phyloP scores from a whole-genome alignment of 2,329 filamentous ascomycete genomes.

The Stagonosporopsis tanaceti region DNA sequence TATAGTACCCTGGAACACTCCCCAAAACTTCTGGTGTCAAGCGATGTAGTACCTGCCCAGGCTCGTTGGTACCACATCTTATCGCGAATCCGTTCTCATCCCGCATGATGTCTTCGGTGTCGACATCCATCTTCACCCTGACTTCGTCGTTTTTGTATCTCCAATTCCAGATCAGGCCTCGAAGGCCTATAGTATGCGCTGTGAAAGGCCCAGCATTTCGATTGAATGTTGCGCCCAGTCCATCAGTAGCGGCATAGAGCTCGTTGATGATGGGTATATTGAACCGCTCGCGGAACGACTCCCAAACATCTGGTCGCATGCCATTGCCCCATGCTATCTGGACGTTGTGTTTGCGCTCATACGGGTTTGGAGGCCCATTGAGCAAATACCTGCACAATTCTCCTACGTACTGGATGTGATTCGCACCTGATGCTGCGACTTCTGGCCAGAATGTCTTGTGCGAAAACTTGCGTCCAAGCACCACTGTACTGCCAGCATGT shows the following conservation, averaged over 20 bases:
- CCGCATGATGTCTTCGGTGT: constrained; percentile 49
- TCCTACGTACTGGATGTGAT: constrained; percentile 49
- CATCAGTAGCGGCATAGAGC: constrained; percentile 52
- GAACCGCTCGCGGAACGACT: constrained; percentile 50
- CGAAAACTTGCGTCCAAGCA: constrained; percentile 43
- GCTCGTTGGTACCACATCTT: constrained; percentile 41
- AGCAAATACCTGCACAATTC: constrained; percentile 49
- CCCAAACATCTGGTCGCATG: constrained; percentile 54
- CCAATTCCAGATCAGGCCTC: constrained; percentile 48
- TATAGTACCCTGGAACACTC: constrained; percentile 41
- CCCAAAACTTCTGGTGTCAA: constrained; percentile 39
- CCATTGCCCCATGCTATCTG: constrained; percentile 51
- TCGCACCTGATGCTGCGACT: constrained; percentile 41
- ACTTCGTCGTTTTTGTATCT: constrained; percentile 38
- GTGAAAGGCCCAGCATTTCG: constrained; percentile 47
- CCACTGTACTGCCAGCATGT: constrained; percentile 43
- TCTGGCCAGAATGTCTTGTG: constrained; percentile 51
- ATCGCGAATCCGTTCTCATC: constrained; percentile 48
- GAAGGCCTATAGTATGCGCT: constrained; percentile 42
- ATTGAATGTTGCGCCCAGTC: constrained; percentile 45
- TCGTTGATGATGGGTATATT: constrained; percentile 51
- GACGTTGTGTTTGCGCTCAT: constrained; percentile 44
- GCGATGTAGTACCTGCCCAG: constrained; percentile 46
- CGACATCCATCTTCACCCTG: constrained; percentile 49
- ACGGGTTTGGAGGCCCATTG: constrained; percentile 42